Evolutionary conservation across 2,329 filamentous ascomycete species (phyloP).

Genomic region (Chalaropsis thielavioides): DNA sequence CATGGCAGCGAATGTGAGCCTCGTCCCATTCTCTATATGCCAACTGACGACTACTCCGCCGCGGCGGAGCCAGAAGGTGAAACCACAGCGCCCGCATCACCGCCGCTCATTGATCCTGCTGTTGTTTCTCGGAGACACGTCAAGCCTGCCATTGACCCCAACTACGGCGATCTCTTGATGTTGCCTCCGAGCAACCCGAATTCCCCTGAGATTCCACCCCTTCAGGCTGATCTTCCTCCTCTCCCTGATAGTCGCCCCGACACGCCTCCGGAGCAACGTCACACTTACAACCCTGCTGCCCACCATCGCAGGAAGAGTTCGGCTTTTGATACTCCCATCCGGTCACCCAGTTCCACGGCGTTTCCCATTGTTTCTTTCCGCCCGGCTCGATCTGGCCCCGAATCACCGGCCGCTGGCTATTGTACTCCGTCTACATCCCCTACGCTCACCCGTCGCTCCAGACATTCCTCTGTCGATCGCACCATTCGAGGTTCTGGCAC

Average conservation of each 20-base stretch:
- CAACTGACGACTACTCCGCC: neutral
- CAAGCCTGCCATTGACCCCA: conserved; percentile 51
- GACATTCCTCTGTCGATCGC: conserved; percentile 27
- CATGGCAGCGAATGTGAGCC: neutral
- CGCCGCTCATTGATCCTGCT: neutral
- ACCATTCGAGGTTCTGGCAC: conserved; percentile 11
- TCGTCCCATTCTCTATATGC: neutral
- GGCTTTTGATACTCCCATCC: conserved; percentile 1
- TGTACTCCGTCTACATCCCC: conserved; percentile 10
- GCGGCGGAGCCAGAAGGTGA: neutral
- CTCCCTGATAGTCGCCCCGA: conserved; percentile 47
- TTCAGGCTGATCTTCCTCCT: conserved; percentile 28
- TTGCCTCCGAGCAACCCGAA: conserved; percentile 45
- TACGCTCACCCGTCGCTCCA: conserved; percentile 21
- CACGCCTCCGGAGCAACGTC: conserved; percentile 27
- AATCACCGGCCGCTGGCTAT: conserved; percentile 25
- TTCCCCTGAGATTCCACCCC: conserved; percentile 29
- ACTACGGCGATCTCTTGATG: conserved; percentile 49
- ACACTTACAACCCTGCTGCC: neutral
- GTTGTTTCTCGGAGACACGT: conserved; percentile 40
- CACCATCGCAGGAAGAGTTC: conserved; percentile 5
- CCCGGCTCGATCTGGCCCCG: conserved; percentile 32
- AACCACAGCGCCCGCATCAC: conserved; percentile 22
- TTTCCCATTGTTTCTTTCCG: conserved; percentile 44
- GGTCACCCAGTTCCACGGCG: conserved; percentile 42